Evolutionary conservation across 371 early-diverging fungal genomes (phyloP).

Genomic region (Mucor piriformis): DNA sequence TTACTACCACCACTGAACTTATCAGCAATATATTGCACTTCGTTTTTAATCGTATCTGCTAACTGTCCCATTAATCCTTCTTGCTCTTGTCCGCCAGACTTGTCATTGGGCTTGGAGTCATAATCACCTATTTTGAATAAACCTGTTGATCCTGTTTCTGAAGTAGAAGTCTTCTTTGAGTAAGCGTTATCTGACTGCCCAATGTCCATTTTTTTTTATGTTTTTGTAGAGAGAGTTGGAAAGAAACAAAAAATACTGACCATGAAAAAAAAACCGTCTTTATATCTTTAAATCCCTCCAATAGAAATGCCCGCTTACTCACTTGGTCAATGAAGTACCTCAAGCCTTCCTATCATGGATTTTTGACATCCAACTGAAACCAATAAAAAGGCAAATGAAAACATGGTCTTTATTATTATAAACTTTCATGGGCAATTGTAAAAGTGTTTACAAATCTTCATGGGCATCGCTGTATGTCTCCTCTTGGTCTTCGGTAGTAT

Average conservation of each 20-base stretch:
- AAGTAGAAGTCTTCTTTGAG: constrained; percentile 16
- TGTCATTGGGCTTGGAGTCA: constrained; percentile 17
- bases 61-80: constrained; percentile 7
- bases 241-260: not conserved
- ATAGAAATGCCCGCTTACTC: no score
- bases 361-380: no score
- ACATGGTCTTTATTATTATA: no score
- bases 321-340: no score
- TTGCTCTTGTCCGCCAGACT: not conserved
- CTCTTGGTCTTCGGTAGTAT: no score
- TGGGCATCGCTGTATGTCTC: no score
- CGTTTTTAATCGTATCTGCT: constrained; percentile 7
- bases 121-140: constrained; percentile 47
- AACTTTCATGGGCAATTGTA: no score
- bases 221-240: not conserved
- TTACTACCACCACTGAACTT: constrained; percentile 7
- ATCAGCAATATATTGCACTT: constrained; percentile 3
- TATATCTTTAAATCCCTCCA: no score
- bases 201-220: constrained; percentile 37
- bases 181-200: constrained; percentile 42
- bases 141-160: constrained; percentile 17
- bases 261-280: no score
- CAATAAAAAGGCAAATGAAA: no score
- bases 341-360: no score
- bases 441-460: no score